These are phyloP conservation scores for Paraconiothyrium sp. DNA, from an alignment of 2,329 filamentous ascomycete genomes.

Conservation along the genomic window DNA sequence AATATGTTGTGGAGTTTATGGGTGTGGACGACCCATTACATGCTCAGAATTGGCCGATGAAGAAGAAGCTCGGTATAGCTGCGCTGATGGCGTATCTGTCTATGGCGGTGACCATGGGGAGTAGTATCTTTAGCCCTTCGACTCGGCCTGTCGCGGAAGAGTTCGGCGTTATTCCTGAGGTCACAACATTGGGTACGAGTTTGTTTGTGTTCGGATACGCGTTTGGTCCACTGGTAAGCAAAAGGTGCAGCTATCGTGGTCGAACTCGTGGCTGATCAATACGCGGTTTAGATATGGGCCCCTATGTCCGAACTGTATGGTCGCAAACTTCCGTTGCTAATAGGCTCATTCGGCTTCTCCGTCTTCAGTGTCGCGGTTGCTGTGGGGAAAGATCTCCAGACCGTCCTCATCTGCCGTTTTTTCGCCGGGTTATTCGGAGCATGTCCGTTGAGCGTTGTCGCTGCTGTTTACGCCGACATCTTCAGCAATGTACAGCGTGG, in stretches of 20 bases:
- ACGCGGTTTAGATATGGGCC: conserved; percentile 49
- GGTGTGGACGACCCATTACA: conserved; percentile 85
- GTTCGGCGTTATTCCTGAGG: conserved; percentile 39
- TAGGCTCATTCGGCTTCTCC: conserved; percentile 61
- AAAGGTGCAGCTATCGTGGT: neutral
- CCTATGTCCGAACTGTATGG: conserved; percentile 64
- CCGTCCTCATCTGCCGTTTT: conserved; percentile 63
- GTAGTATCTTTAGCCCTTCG: conserved; percentile 54
- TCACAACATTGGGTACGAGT: conserved; percentile 46
- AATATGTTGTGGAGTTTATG: conserved; percentile 85
- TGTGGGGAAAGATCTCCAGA: conserved; percentile 62
- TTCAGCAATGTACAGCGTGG: conserved; percentile 58
- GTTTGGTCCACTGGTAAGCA: conserved; percentile 47
- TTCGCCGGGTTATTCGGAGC: conserved; percentile 64
- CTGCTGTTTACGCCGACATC: conserved; percentile 66
- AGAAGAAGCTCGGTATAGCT: conserved; percentile 77
- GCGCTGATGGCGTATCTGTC: conserved; percentile 78
- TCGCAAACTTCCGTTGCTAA: conserved; percentile 58
- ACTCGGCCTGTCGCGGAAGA: conserved; percentile 39
- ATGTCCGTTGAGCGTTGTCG: conserved; percentile 62
- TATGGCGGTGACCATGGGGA: conserved; percentile 73
- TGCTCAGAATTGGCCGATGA: conserved; percentile 85
- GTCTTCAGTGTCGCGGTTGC: conserved; percentile 62
- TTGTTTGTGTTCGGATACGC: conserved; percentile 50
- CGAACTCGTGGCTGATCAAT: neutral